Base-by-base conservation (phyloP, 306 rosid genomes). In the Prunus mira region DNA sequence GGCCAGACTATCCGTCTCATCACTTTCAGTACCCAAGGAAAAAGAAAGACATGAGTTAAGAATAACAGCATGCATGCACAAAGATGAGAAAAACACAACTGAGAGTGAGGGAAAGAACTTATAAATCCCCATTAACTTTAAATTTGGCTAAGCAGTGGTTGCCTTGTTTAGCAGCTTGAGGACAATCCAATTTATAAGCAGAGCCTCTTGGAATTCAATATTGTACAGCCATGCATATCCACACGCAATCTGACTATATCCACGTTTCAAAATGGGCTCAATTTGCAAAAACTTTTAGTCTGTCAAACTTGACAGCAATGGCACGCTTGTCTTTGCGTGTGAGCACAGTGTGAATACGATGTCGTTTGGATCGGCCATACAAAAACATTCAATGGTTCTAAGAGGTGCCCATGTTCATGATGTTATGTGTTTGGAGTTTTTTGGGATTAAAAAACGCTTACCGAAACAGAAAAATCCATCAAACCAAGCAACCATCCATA, bases 1-100 rank as follows among this genome's bases (percentile, higher is more conserved):
- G 52, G 65, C 51, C 75, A 32, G 28, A 2, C 20, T 32, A 30
- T 71, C 75, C 4, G 65, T 71, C 20, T 71, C 64, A 55, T 71
- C 50, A 34, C 55, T 71, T 10, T 61, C 51, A 6, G 32, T 2
- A 1, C 46, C 18, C 9, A 32, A 9, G 12, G 69, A 0, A 12
- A 47, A 47, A 7, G 24, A 32, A 69, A 24, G 6, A 32, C 61
- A 69, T 8, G 25, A 69, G 61, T 8, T 38, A 17, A 27, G 25
- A 50, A 50, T 12, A 25, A 50, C 3, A 69, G 47, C 62, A 50
- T 9, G 61, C 22, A 50, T 9, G 74, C 41, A 69, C 3, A 69
- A 17, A 27, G 13, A 28, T 17, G 61, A 27, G 34, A 68, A 46
- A 4, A 50, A 47, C 22, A 18, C 5, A 57, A 51, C 56, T 4